Conservation (phyloP, 73 alveolate genomes). For the Stentor roeselii region DNA sequence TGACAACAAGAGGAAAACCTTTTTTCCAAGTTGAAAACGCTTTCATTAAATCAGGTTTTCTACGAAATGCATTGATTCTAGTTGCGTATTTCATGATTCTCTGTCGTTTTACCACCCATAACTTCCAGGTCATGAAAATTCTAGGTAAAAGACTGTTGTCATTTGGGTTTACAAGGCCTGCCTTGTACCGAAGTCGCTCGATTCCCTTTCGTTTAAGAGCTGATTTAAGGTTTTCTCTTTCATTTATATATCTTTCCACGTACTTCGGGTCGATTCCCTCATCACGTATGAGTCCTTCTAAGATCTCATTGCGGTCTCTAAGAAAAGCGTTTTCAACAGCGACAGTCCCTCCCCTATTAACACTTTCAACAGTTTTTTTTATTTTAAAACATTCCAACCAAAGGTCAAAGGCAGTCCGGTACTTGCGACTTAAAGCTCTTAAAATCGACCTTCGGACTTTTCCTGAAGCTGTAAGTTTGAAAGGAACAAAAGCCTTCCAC, state of each 20-base stretch:
- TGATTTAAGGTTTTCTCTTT: conserved; percentile 3
- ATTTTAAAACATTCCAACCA: not conserved
- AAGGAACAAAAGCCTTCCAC: not conserved
- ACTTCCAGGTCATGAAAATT: conserved; percentile 47
- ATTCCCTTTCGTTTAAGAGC: not conserved
- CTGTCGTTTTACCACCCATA: conserved; percentile 40
- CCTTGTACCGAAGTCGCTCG: not conserved
- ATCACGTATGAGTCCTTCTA: not conserved
- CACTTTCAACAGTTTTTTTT: not conserved
- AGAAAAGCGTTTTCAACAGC: not conserved
- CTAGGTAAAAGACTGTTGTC: conserved; percentile 32
- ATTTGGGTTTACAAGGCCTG: not conserved
- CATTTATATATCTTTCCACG: not conserved
- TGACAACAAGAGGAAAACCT: not conserved
- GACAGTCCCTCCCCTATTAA: conserved; percentile 3
- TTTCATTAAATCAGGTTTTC: conserved; percentile 33
- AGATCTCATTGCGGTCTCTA: not conserved
- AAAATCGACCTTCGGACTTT: not conserved
- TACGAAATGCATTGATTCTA: conserved; percentile 19
- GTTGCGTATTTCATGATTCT: conserved; percentile 32
- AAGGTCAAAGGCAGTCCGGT: not conserved
- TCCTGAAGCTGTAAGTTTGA: not conserved
- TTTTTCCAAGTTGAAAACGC: conserved; percentile 52
- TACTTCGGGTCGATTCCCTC: conserved; percentile 23
- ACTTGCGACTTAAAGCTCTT: not conserved